A percentile compares a stretch with the other conserved stretches of the same genome.
Conservation (phyloP, 2,329 filamentous ascomycete species). For the Ceratocystis smalleyi region DNA sequence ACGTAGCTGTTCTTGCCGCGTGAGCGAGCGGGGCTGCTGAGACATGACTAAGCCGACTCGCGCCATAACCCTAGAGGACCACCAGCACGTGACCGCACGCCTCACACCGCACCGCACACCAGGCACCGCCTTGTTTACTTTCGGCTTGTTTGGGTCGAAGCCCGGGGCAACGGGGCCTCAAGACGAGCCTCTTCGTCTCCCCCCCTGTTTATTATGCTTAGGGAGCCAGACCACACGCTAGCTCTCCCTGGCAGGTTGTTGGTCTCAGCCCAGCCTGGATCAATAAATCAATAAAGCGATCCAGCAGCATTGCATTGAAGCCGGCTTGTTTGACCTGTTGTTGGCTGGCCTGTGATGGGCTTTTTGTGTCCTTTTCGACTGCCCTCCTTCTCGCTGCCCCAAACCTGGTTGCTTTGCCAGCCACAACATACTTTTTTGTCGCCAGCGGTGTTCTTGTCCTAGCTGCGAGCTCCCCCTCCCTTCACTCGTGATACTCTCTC, state of each 20-base stretch:
- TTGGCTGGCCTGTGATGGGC: not conserved
- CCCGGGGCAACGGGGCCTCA: not conserved
- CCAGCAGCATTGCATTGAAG: not conserved
- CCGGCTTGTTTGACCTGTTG: not conserved
- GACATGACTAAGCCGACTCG: not conserved
- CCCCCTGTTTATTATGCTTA: slow-evolving; percentile 1
- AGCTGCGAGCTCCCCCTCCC: not conserved
- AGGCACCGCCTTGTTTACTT: not conserved
- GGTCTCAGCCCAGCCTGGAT: not conserved
- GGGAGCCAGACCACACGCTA: not conserved
- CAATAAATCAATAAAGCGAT: not conserved
- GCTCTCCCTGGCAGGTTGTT: not conserved
- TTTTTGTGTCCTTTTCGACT: not conserved
- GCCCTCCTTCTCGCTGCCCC: not conserved
- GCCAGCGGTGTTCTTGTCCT: not conserved
- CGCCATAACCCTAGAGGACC: not conserved
- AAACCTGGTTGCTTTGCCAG: not conserved
- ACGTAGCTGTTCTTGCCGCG: not conserved
- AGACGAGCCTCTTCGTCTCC: not conserved
- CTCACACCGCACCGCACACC: too few species aligned
- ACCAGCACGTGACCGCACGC: not conserved
- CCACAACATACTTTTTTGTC: not conserved
- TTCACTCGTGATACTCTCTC: slow-evolving; percentile 16
- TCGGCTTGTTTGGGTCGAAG: not conserved
- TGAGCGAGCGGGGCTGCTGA: too few species aligned